Evolutionary conservation across 768 basidiomycete genomes (phyloP).

Genomic region (Naematelia encephala): DNA sequence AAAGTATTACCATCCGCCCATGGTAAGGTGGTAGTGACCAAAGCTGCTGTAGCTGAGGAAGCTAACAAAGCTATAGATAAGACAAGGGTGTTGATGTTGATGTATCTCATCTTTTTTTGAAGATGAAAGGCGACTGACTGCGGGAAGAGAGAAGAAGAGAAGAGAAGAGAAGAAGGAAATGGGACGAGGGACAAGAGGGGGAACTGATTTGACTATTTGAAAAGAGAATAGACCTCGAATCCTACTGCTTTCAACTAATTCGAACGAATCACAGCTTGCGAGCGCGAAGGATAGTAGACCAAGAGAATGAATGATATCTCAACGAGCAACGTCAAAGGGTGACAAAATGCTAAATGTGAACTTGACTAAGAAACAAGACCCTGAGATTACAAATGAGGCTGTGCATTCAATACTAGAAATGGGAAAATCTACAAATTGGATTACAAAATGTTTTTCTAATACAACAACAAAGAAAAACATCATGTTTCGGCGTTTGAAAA

Average conservation of each 20-base stretch:
- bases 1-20: slow-evolving; percentile 36
- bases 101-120: not conserved
- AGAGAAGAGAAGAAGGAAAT: not conserved
- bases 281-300: not conserved
- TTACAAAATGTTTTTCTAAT: not conserved
- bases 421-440: not conserved
- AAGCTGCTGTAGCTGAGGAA: not conserved
- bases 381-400: not conserved
- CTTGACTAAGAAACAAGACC: not conserved
- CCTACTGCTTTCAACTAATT: no score
- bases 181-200: not conserved
- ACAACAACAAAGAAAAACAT: not conserved
- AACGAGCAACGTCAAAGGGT: no score
- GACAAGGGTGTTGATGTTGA: not conserved
- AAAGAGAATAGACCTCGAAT: not conserved
- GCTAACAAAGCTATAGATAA: not conserved
- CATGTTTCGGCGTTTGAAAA: not conserved
- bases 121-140: not conserved
- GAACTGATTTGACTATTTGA: no score
- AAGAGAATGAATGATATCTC: no score
- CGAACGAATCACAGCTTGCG: not conserved
- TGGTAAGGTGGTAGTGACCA: not conserved
- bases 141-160: not conserved
- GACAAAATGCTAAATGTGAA: no score
- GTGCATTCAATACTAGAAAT: not conserved